phyloP scores from a whole-genome alignment of 75 land plant species.

The Chamaecyparis obtusa region DNA sequence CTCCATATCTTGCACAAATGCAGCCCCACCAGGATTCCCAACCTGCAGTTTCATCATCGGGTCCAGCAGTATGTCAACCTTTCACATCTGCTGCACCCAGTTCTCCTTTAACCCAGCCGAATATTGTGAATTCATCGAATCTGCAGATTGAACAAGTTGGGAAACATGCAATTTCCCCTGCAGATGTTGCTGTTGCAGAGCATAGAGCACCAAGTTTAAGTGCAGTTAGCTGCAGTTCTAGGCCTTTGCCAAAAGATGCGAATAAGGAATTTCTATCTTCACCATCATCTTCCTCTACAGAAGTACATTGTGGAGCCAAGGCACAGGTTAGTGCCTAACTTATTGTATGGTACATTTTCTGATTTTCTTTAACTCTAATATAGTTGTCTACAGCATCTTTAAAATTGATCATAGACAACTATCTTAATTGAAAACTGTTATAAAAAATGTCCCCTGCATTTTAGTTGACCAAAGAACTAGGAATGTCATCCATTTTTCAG shows the following conservation, averaged over 20 bases:
- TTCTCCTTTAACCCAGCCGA: background rate
- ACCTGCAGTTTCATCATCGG: slow-evolving; percentile 9
- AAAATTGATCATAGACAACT: background rate
- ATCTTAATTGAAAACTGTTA: background rate
- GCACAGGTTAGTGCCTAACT: background rate
- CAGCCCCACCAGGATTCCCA: slow-evolving; percentile 23
- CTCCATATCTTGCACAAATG: slow-evolving; percentile 36
- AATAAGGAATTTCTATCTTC: background rate
- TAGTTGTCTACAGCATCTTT: background rate
- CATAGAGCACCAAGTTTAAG: background rate
- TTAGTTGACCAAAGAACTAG: background rate
- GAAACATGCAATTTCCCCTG: background rate
- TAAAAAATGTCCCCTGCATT: background rate
- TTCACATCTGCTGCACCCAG: background rate
- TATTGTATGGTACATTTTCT: background rate
- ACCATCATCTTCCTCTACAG: background rate
- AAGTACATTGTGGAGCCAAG: background rate
- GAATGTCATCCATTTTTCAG: slow-evolving; percentile 1
- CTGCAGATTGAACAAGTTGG: slow-evolving; percentile 3
- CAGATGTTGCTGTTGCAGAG: background rate
- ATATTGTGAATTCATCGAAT: background rate
- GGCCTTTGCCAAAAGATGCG: background rate
- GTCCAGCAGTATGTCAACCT: slow-evolving; percentile 1
- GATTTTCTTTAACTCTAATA: background rate
- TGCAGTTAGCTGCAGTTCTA: slow-evolving; percentile 6